A percentile compares a stretch with the other conserved stretches of the same genome.
phyloP scores from a whole-genome alignment of 306 rosid species.

The Cucumis sativus region Cucumber_9930_V3 NC_026656.2:14586001-14586500 shows the following conservation, averaged over 20 bases:
- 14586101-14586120: slow-evolving; percentile 32
- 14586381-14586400: slow-evolving; percentile 34
- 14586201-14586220: slow-evolving; percentile 27
- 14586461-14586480: slow-evolving; percentile 31
- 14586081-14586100: slow-evolving; percentile 30
- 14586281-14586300: slow-evolving; percentile 40
- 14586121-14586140: slow-evolving; percentile 72
- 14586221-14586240: slow-evolving; percentile 42
- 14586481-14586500: slow-evolving; percentile 37
- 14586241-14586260: slow-evolving; percentile 46
- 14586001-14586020: slow-evolving; percentile 46
- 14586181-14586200: slow-evolving; percentile 47
- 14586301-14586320: slow-evolving; percentile 24
- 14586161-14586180: slow-evolving; percentile 35
- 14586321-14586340: slow-evolving; percentile 42
- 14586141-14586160: slow-evolving; percentile 33
- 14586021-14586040: slow-evolving; percentile 56
- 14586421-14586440: slow-evolving; percentile 51
- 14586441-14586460: slow-evolving; percentile 40
- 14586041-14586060: slow-evolving; percentile 43
- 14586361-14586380: slow-evolving; percentile 53
- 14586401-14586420: slow-evolving; percentile 36
- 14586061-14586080: slow-evolving; percentile 42
- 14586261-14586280: slow-evolving; percentile 46
- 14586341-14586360: slow-evolving; percentile 48